Conservation (phyloP, 805 yeast species). For the Soucietia sequanensis region DNA sequence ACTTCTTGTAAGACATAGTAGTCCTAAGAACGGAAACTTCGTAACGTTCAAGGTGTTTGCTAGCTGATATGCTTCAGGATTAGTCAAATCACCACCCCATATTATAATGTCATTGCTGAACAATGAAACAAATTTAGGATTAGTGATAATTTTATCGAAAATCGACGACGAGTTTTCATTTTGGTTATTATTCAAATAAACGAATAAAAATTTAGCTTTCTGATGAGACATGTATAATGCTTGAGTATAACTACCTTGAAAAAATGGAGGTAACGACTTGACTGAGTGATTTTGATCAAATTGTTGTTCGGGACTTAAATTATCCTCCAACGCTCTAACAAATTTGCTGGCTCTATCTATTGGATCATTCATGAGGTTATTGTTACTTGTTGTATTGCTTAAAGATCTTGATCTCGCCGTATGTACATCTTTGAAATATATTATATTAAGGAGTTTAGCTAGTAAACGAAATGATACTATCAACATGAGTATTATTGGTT, state of each 20-base stretch:
- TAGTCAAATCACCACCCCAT: constrained; percentile 89
- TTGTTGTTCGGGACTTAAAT: constrained; percentile 23
- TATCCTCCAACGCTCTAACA: constrained; percentile 51
- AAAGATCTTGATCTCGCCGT: not conserved
- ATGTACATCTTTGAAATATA: constrained; percentile 24
- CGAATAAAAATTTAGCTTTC: constrained; percentile 68
- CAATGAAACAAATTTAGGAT: constrained; percentile 45
- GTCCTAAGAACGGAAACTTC: constrained; percentile 78
- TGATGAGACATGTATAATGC: constrained; percentile 70
- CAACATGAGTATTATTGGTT: constrained; percentile 24
- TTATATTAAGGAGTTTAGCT: constrained; percentile 19
- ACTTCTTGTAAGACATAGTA: constrained; percentile 65
- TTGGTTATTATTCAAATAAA: constrained; percentile 70
- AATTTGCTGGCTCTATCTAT: constrained; percentile 53
- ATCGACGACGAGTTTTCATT: constrained; percentile 61
- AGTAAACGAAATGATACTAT: constrained; percentile 20
- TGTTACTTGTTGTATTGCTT: constrained; percentile 10
- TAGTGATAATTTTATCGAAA: constrained; percentile 52
- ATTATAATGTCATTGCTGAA: constrained; percentile 49
- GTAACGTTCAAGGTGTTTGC: constrained; percentile 72
- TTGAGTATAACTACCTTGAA: constrained; percentile 76
- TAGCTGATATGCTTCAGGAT: constrained; percentile 80
- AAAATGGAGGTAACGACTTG: constrained; percentile 42
- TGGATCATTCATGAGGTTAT: constrained; percentile 41
- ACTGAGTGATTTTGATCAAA: constrained; percentile 7